phyloP scores from a whole-genome alignment of 208 protist genomes.

The Kentomonas sorsogonicus region DNA sequence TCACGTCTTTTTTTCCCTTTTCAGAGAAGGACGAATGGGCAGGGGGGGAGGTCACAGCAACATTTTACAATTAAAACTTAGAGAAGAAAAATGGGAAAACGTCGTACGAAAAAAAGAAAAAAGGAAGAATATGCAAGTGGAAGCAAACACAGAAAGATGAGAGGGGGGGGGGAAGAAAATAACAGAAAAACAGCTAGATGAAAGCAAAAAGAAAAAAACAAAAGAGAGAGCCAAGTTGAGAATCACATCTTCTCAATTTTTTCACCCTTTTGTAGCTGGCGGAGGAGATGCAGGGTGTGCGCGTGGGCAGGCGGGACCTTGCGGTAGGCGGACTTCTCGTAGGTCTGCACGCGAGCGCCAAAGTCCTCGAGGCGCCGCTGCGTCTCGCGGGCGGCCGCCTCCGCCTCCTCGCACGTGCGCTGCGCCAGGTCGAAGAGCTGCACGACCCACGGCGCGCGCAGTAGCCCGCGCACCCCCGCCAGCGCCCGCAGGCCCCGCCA shows the following conservation, averaged over 20 bases:
- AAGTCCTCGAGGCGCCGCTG: slow-evolving; percentile 54
- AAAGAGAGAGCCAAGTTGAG: neutral
- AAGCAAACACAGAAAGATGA: too few species aligned
- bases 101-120: too few species aligned
- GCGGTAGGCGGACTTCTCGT: slow-evolving; percentile 40
- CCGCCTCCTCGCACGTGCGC: slow-evolving; percentile 22
- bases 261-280: slow-evolving; percentile 3
- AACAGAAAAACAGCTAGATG: too few species aligned
- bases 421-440: slow-evolving; percentile 58
- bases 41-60: neutral
- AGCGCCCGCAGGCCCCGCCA: slow-evolving; percentile 60
- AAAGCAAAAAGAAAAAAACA: too few species aligned
- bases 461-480: slow-evolving; percentile 42
- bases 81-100: neutral
- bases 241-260: neutral
- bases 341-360: slow-evolving; percentile 17
- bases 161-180: too few species aligned
- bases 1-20: too few species aligned
- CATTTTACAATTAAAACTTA: neutral
- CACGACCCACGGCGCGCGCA: slow-evolving; percentile 37
- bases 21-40: too few species aligned
- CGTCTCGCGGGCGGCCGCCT: slow-evolving; percentile 6
- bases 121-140: too few species aligned
- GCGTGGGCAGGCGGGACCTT: slow-evolving; percentile 48
- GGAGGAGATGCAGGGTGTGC: slow-evolving; percentile 32